Base-by-base conservation (phyloP, 805 yeast species). In the Blastobotrys peoriensis region DNA sequence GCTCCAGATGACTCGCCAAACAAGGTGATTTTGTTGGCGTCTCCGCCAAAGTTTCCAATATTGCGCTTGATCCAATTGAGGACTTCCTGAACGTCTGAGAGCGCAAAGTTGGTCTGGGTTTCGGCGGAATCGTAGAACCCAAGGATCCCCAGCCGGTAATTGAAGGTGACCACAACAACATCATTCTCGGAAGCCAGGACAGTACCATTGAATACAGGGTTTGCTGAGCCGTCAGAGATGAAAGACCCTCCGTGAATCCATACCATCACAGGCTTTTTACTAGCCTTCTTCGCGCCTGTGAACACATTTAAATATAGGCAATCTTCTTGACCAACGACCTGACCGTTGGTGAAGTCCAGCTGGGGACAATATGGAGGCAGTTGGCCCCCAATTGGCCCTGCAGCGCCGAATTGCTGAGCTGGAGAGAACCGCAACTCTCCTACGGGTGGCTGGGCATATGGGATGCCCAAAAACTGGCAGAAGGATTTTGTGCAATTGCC, bases 241-340 rank as follows among this genome's bases (percentile, higher is more conserved):
- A 61, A 63, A 2, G 67, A 60, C 21, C 71, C 70, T 13, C 70
- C 71, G 44, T 65, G 65, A 30, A 66, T 54, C 65, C 67, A 66
- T n/a, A 58, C 48, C 40, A 54, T 55, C 9, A 62, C 64, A 1
- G 65, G 62, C 21, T 8, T 4, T 10, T 35, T 27, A 9, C 9
- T 41, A 3, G 53, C 48, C 3, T 43, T 20, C 4, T 25, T 25
- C 30, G 28, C 16, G 1, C 65, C 65, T 8, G 47, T 49, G 19
- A 54, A 59, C 27, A 63, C 53, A 45, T 62, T 63, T 16, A 63
- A 44, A 4, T 49, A 52, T 25, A 63, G 51, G 49, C 66, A 62
- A 46, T 63, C 64, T 45, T 63, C 66, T 18, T 58, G 49, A 33
- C 41, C 22, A 21, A 38, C 34, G 22, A 25, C 19, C 8, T 17